A percentile compares a stretch with the other conserved stretches of the same genome.
phyloP scores from a whole-genome alignment of 2,329 filamentous ascomycete species.

The Penicillium digitatum region DNA sequence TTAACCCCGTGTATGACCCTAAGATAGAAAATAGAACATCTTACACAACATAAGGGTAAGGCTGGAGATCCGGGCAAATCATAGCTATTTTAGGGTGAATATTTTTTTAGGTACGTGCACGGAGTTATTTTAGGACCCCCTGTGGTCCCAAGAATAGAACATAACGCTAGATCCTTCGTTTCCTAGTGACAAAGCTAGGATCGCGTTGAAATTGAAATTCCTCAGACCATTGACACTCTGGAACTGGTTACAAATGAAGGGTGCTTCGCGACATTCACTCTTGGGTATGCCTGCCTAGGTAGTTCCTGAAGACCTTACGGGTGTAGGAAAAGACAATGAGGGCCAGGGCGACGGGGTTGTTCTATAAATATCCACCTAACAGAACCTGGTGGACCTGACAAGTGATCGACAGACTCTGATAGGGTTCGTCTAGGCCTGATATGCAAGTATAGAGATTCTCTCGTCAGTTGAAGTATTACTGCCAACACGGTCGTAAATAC shows the following conservation, averaged over 20 bases:
- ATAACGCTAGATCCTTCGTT: neutral
- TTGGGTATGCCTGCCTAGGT: neutral
- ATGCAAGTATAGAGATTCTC: neutral
- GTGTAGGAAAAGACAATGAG: neutral
- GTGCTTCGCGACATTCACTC: neutral
- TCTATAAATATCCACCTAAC: neutral
- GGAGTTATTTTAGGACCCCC: neutral
- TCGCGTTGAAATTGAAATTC: neutral
- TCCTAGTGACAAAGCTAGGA: neutral
- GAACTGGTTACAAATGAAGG: too few species aligned
- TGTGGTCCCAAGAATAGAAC: neutral
- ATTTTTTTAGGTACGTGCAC: neutral
- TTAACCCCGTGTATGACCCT: neutral
- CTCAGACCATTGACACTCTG: neutral
- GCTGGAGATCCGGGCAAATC: neutral
- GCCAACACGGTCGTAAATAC: neutral
- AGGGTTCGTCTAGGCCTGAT: neutral
- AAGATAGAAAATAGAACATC: neutral
- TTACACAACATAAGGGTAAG: neutral
- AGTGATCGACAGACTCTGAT: neutral
- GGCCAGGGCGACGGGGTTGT: neutral
- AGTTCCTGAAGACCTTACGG: too few species aligned
- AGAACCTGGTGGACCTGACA: neutral
- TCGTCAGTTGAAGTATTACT: neutral
- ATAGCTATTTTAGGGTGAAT: neutral